Evolutionary conservation across 176 grass and related monocot species (phyloP).

Genomic region (Tillandsia fasciculata): DNA sequence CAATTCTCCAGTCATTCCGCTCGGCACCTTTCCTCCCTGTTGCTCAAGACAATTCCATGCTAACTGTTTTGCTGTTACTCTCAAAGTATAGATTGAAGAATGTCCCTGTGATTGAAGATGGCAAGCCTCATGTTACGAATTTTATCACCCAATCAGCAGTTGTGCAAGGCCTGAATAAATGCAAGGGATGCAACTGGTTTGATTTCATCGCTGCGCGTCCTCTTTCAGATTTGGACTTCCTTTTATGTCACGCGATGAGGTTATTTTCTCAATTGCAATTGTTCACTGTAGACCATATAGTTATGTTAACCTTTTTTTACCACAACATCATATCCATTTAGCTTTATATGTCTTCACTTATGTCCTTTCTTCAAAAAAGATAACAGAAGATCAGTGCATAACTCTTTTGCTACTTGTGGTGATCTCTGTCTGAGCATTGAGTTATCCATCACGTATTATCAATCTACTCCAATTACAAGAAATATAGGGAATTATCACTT

Average conservation of each 20-base stretch:
- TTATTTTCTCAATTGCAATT: constrained; percentile 16
- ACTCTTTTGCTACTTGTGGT: too few relatives aligned
- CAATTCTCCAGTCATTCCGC: constrained; percentile 48
- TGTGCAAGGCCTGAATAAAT: constrained; percentile 72
- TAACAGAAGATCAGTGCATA: too few relatives aligned
- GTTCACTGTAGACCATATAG: background rate
- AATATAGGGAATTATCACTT: constrained; percentile 77
- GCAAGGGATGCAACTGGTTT: constrained; percentile 91
- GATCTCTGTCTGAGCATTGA: background rate
- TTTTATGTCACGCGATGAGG: constrained; percentile 80
- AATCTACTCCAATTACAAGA: constrained; percentile 8
- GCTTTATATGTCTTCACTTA: constrained; percentile 18
- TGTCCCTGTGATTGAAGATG: constrained; percentile 63
- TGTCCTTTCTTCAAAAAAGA: too few relatives aligned
- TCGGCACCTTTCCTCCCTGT: constrained; percentile 74
- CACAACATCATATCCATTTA: background rate
- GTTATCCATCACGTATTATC: too few relatives aligned
- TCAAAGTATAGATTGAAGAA: constrained; percentile 91
- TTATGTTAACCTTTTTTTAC: background rate
- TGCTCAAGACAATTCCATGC: constrained; percentile 61
- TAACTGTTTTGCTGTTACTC: constrained; percentile 70
- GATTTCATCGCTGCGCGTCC: constrained; percentile 66
- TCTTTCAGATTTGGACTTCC: constrained; percentile 89
- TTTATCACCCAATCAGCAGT: constrained; percentile 78
- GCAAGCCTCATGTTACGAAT: constrained; percentile 55